phyloP scores from a whole-genome alignment of 2,329 filamentous ascomycete genomes.

The Botrytis medusae region DNA sequence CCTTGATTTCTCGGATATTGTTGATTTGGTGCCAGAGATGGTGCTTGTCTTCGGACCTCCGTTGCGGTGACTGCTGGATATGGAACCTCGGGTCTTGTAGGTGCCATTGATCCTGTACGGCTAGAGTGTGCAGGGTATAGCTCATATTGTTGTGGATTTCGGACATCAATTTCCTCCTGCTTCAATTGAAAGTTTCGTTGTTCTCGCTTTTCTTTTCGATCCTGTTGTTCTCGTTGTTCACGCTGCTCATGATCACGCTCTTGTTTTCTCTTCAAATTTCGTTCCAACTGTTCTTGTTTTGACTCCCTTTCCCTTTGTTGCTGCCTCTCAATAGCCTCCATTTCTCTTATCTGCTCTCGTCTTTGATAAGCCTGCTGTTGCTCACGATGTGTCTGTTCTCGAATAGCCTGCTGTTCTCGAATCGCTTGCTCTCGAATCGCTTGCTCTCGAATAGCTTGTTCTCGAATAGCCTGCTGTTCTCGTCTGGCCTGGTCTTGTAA shows the following conservation, averaged over 20 bases:
- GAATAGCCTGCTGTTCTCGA: background rate
- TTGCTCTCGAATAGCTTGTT: constrained; percentile 7
- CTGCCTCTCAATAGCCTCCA: background rate
- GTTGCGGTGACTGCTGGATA: constrained; percentile 12
- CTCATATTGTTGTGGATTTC: constrained; percentile 41
- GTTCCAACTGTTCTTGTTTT: constrained; percentile 9
- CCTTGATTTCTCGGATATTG: constrained; percentile 32
- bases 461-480: constrained; percentile 5
- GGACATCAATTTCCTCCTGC: constrained; percentile 36
- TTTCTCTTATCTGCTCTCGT: constrained; percentile 7
- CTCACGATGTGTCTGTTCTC: background rate
- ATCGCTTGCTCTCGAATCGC: background rate
- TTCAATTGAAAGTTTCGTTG: constrained; percentile 37
- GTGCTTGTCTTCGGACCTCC: constrained; percentile 26
- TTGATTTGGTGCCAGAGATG: constrained; percentile 30
- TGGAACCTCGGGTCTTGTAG: constrained; percentile 33
- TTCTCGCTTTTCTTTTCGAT: constrained; percentile 28
- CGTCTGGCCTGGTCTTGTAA: constrained; percentile 18
- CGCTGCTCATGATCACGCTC: constrained; percentile 22
- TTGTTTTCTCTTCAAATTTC: constrained; percentile 22
- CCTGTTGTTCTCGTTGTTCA: constrained; percentile 20
- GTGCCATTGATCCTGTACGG: constrained; percentile 28
- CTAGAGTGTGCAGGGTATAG: constrained; percentile 33
- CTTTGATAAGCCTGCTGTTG: constrained; percentile 5
- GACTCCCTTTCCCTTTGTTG: constrained; percentile 10